A percentile compares a stretch with the other conserved stretches of the same genome.
These are phyloP conservation scores for Rhexocercosporidium sp. DNA, from an alignment of 2,329 filamentous ascomycete species.

Conservation along the genomic window DNA sequence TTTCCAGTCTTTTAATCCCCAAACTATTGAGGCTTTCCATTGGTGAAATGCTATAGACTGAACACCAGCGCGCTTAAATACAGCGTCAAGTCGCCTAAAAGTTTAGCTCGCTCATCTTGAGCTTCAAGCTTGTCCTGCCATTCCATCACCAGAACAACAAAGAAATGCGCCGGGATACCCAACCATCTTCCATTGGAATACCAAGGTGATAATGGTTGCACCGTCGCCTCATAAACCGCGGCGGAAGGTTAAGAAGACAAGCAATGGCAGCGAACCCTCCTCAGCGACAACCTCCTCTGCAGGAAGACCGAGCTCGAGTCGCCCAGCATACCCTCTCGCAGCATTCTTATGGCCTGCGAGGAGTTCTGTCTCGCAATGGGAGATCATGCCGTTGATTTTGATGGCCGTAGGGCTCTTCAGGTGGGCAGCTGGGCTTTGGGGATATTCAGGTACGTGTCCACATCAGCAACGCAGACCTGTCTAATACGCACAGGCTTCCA, in stretches of 20 bases:
- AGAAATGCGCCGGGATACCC: conserved; percentile 4
- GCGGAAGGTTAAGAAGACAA: conserved; percentile 60
- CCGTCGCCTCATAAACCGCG: conserved; percentile 62
- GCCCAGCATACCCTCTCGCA: conserved; percentile 85
- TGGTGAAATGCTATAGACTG: too few relatives aligned
- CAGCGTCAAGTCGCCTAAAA: too few relatives aligned
- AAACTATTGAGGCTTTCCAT: too few relatives aligned
- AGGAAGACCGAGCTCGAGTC: conserved; percentile 39
- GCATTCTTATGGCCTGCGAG: conserved; percentile 95
- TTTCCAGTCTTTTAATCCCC: too few relatives aligned
- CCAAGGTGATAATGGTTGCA: conserved; percentile 53
- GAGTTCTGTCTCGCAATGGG: conserved; percentile 86
- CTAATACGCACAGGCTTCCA: conserved; percentile 64
- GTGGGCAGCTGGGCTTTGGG: conserved; percentile 92
- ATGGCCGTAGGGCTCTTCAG: conserved; percentile 92
- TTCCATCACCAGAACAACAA: not conserved
- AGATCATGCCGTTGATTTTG: conserved; percentile 83
- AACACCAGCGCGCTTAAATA: too few relatives aligned
- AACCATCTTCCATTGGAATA: not conserved
- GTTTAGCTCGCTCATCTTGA: too few relatives aligned
- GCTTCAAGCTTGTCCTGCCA: too few relatives aligned
- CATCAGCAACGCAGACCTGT: not conserved
- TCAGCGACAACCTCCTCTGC: conserved; percentile 23
- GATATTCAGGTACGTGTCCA: conserved; percentile 77
- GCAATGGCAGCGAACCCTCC: conserved; percentile 42